phyloP scores from a whole-genome alignment of 2,329 filamentous ascomycete species.

The Bipolaris cookei region DNA sequence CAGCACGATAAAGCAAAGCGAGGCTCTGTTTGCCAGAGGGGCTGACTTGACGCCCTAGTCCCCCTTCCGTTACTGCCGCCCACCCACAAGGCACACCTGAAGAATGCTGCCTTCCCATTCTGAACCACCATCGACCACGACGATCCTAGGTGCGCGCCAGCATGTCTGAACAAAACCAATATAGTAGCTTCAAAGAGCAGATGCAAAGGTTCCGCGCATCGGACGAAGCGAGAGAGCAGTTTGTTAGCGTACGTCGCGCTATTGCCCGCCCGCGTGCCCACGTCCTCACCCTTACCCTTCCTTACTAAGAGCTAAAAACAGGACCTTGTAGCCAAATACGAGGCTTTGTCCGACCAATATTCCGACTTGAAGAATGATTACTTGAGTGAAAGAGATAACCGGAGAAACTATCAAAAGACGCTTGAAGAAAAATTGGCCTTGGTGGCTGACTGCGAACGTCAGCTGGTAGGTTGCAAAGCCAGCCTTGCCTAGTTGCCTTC shows the following conservation, averaged over 20 bases:
- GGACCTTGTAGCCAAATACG: conserved; percentile 42
- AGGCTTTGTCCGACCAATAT: conserved; percentile 32
- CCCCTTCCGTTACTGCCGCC: not conserved
- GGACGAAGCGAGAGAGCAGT: conserved; percentile 46
- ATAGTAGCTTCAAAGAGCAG: conserved; percentile 34
- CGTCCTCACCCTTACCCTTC: not conserved
- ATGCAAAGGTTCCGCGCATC: conserved; percentile 45
- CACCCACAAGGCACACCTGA: not conserved
- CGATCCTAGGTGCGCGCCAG: not conserved
- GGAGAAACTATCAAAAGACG: conserved; percentile 40
- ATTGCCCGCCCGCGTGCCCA: conserved; percentile 8
- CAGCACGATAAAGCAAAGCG: not conserved
- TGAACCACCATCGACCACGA: not conserved
- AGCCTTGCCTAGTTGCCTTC: conserved; percentile 5
- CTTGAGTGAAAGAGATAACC: conserved; percentile 39
- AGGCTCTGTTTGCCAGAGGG: not conserved
- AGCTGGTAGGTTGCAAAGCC: conserved; percentile 30
- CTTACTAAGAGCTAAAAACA: conserved; percentile 31
- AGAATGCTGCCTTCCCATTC: conserved; percentile 9
- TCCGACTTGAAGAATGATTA: conserved; percentile 40
- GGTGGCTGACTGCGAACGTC: conserved; percentile 30
- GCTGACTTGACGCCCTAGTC: not conserved
- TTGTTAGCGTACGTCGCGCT: conserved; percentile 36
- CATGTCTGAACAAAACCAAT: conserved; percentile 25
- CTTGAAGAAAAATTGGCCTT: conserved; percentile 29